Base-by-base conservation (phyloP, 2,329 filamentous ascomycete species). In the Nothophaeocryptopus gaeumannii region DNA sequence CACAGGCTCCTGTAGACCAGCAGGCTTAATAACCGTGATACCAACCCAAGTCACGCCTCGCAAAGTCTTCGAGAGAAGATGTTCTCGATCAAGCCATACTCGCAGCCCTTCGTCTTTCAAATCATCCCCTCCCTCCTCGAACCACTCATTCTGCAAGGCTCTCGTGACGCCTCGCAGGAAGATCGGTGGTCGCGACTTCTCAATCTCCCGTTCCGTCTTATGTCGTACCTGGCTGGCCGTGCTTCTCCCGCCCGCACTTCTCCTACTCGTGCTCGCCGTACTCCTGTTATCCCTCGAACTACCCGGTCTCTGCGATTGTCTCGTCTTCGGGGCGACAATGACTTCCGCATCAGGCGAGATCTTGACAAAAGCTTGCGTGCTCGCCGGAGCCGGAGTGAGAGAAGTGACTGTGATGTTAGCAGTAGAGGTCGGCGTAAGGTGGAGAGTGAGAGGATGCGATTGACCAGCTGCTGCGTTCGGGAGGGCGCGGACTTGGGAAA, bases 271-370 rank as follows among this genome's bases (percentile, higher is more conserved):
- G 61, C 88, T 89, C 0, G 85, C 80, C 8, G 91, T 86, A 65
- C 91, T 96, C 51, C 86, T 79, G 64, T 81, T 89, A 59, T 95
- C 89, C 33, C 83, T 81, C n/a, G 76, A 81, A 29, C 74, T 71
- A 51, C 73, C 78, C 31, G 78, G 73, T 67, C 88, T 90, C 5
- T 51, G 40, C 29, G 56, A 46, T 10, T 86, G 78, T 47, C 92
- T 82, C 20, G 85, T 86, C 73, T 99, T 99, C 1, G 93, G 93
- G 3, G 93, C 93, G 53, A 99, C 93, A 58, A 97, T 95, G 42
- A 99, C 91, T 71, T 99, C 93, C 15, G 92, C 92, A 66, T 97
- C 90, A 0, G 91, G 88, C 0, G 89, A 87, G 43, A 99, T 88
- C 70, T 96, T 97, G 20, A 88, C 89, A 66, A 99, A 99, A 0